phyloP scores from a whole-genome alignment of 1,284 basidiomycete genomes.

The Cryptococcus sp. region DNA sequence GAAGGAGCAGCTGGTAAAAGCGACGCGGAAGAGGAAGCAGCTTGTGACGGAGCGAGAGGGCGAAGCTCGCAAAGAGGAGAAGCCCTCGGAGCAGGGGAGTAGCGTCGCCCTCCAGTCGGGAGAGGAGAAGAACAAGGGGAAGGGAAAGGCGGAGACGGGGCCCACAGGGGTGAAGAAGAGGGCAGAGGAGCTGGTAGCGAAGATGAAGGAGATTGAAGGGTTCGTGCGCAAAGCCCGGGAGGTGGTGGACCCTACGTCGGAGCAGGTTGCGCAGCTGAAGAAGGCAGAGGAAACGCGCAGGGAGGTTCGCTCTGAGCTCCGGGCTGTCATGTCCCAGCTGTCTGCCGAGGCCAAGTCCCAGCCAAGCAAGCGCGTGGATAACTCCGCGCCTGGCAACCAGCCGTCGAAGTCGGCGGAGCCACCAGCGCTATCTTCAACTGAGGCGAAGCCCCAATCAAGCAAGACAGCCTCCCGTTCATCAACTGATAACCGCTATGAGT shows the following conservation, averaged over 20 bases:
- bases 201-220: conserved; percentile 8
- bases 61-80: not conserved
- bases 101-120: not conserved
- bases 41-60: not conserved
- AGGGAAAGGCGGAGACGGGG: no score
- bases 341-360: not conserved
- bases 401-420: not conserved
- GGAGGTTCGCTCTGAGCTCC: conserved; percentile 1
- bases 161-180: not conserved
- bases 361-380: not conserved
- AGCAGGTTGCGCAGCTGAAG: conserved; percentile 1
- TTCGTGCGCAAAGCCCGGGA: not conserved
- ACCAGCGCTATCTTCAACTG: not conserved
- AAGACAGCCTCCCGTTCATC: not conserved
- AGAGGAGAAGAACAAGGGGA: no score
- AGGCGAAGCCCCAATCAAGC: not conserved
- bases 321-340: not conserved
- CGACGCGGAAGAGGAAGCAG: not conserved
- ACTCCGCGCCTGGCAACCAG: no score
- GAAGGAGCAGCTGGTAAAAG: conserved; percentile 6
- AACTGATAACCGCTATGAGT: not conserved
- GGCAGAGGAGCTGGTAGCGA: not conserved
- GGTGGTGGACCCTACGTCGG: not conserved
- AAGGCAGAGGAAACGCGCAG: conserved; percentile 8
- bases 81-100: not conserved